Base-by-base conservation (phyloP, 202 grass and related monocot species). In the Zizania palustris region DNA sequence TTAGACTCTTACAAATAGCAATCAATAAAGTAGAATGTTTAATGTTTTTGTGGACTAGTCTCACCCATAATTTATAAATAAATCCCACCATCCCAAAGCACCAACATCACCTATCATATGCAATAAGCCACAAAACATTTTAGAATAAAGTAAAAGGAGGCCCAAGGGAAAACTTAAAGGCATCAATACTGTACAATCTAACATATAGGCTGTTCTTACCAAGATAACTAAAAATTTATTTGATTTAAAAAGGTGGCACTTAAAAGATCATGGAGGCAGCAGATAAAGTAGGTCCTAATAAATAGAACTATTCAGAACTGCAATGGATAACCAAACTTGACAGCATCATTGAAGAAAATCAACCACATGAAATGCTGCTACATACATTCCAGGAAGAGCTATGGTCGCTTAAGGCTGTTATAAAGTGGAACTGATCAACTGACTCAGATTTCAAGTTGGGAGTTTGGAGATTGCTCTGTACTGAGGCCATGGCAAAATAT, bases 11-110 rank as follows among this genome's bases (percentile, higher is more conserved):
- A 81, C 60, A 44, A 41, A 77, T 62, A 22, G 53, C 14, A n/a
- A 45, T 35, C 3, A 54, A 75, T 65, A 86, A 82, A 42, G 2
- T 77, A 65, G 7, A n/a, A n/a, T n/a, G n/a, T n/a, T n/a, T n/a
- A 83, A 82, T 55, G 33, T 5, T 42, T 73, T 15, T 14, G 38
- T n/a, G 41, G 41, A 61, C 40, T 42, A 68, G 16, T 58, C 77
- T 85, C 86, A 97, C 94, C 94, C 94, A 65, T 92, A 93, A 88
- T 97, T 97, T 74, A 97, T 88, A 83, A 97, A 97, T 49, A 97
- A 71, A 79, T 93, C 88, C 94, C 94, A 97, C 94, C 91, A 97
- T 64, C 94, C 86, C 54, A 93, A 81, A 62, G 88, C 86, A 64
- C 84, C 91, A 65, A 97, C 84, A 70, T 97, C 88, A 74, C 94